Evolutionary conservation across 208 protist species (phyloP).

Genomic region (Trypanosoma theileri): DNA sequence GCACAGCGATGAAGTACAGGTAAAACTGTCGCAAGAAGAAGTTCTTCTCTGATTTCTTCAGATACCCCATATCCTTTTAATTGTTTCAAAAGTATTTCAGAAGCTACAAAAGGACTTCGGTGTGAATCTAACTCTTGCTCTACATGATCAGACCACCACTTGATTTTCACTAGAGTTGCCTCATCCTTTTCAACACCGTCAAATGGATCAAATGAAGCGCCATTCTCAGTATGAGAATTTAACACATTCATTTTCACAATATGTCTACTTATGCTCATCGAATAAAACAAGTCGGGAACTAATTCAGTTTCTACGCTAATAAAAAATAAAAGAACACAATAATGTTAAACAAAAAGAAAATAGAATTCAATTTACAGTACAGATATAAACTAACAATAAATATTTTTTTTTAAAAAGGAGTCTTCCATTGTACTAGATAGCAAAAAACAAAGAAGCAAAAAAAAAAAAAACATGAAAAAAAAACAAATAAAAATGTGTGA

Average conservation of each 20-base stretch:
- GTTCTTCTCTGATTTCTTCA: slow-evolving; percentile 29
- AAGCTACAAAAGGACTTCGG: slow-evolving; percentile 82
- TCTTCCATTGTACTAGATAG: too few relatives aligned
- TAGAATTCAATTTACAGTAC: background rate
- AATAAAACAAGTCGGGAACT: background rate
- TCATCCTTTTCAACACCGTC: slow-evolving; percentile 47
- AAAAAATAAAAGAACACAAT: background rate
- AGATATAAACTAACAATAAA: background rate
- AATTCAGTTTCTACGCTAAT: background rate
- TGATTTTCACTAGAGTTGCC: slow-evolving; percentile 40
- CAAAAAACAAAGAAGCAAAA: background rate
- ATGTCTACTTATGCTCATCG: background rate
- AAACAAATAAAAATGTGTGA: slow-evolving; percentile 11
- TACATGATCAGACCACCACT: slow-evolving; percentile 63
- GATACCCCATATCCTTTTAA: slow-evolving; percentile 51
- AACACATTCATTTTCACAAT: background rate
- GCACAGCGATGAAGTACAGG: slow-evolving; percentile 71
- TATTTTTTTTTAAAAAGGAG: background rate
- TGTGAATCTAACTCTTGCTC: slow-evolving; percentile 55
- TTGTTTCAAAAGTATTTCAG: slow-evolving; percentile 71
- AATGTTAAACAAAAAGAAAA: background rate
- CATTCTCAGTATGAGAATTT: slow-evolving; percentile 24
- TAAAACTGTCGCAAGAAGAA: slow-evolving; percentile 74
- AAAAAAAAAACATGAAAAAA: slow-evolving; percentile 16
- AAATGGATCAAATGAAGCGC: slow-evolving; percentile 77